A percentile compares a stretch with the other conserved stretches of the same genome.
These are phyloP conservation scores for Phialophora verrucosa DNA, from an alignment of 2,329 filamentous ascomycete species.

Conservation along the genomic window DNA sequence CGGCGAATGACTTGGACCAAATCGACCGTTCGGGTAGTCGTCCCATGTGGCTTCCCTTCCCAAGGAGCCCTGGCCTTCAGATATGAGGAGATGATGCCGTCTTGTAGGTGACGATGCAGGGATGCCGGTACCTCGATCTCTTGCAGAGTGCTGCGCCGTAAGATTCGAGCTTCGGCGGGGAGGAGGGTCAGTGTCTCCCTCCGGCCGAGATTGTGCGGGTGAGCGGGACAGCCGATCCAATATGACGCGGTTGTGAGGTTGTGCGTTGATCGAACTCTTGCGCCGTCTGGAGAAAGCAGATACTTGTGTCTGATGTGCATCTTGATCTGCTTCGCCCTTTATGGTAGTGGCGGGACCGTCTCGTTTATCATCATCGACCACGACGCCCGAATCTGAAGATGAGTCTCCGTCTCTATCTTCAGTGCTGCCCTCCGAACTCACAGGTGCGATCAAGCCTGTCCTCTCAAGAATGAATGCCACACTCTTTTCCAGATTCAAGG, in stretches of 20 bases:
- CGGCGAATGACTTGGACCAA: conserved; percentile 89
- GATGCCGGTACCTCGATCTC: conserved; percentile 77
- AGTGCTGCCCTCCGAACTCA: conserved; percentile 35
- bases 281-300: conserved; percentile 58
- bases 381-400: conserved; percentile 53
- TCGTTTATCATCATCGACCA: conserved; percentile 48
- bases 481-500: conserved; percentile 81
- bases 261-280: conserved; percentile 79
- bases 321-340: conserved; percentile 3
- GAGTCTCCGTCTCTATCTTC: conserved; percentile 35
- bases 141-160: conserved; percentile 72
- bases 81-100: conserved; percentile 87
- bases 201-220: conserved; percentile 40
- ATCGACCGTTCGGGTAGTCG: conserved; percentile 94
- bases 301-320: not conserved
- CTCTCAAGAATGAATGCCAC: conserved; percentile 91
- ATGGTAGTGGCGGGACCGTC: not conserved
- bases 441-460: conserved; percentile 76
- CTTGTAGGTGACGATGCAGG: conserved; percentile 74
- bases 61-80: conserved; percentile 86
- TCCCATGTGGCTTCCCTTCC: conserved; percentile 98
- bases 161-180: conserved; percentile 37
- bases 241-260: conserved; percentile 86
- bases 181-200: conserved; percentile 16
- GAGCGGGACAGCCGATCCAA: conserved; percentile 66